A percentile compares a stretch with the other conserved stretches of the same genome.
phyloP scores from a whole-genome alignment of 2,329 filamentous ascomycete genomes.

The Colletotrichum musae region DNA sequence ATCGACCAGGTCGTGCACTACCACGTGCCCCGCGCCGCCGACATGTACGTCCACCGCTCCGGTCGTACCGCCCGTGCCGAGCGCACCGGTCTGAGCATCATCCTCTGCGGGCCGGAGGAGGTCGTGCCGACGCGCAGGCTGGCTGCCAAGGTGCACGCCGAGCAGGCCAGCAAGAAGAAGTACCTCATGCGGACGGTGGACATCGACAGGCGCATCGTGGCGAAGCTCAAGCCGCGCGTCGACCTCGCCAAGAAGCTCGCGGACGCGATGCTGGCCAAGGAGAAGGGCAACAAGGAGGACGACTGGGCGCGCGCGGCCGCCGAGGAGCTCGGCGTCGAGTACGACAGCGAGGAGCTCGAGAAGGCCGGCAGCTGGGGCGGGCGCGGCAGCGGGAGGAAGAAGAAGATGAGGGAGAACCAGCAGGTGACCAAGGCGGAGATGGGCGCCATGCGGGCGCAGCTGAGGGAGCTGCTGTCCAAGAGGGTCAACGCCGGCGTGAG shows the following conservation, averaged over 20 bases:
- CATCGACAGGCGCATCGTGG: constrained; percentile 84
- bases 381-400: constrained; percentile 79
- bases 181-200: constrained; percentile 85
- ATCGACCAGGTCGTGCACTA: constrained; percentile 96
- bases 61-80: constrained; percentile 92
- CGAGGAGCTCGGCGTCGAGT: constrained; percentile 94
- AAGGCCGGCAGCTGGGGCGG: constrained; percentile 73
- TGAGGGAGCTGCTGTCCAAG: constrained; percentile 78
- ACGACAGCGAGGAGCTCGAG: constrained; percentile 90
- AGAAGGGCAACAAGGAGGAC: constrained; percentile 87
- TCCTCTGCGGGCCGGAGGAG: constrained; percentile 94
- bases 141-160: constrained; percentile 87
- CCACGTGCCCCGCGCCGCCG: constrained; percentile 91
- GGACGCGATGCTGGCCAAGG: constrained; percentile 86
- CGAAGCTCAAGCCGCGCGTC: constrained; percentile 82
- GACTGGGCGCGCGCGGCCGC: constrained; percentile 88
- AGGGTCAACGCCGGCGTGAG: constrained; percentile 91
- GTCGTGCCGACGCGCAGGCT: constrained; percentile 87
- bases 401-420: constrained; percentile 80
- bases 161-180: constrained; percentile 63
- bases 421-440: constrained; percentile 81
- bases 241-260: constrained; percentile 89
- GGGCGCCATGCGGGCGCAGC: constrained; percentile 76
- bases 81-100: constrained; percentile 82
- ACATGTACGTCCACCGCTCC: constrained; percentile 95